A percentile compares a stretch with the other conserved stretches of the same genome.
phyloP scores from a whole-genome alignment of 768 basidiomycete genomes.

The Tubosaeta brunneosetosa region DNA sequence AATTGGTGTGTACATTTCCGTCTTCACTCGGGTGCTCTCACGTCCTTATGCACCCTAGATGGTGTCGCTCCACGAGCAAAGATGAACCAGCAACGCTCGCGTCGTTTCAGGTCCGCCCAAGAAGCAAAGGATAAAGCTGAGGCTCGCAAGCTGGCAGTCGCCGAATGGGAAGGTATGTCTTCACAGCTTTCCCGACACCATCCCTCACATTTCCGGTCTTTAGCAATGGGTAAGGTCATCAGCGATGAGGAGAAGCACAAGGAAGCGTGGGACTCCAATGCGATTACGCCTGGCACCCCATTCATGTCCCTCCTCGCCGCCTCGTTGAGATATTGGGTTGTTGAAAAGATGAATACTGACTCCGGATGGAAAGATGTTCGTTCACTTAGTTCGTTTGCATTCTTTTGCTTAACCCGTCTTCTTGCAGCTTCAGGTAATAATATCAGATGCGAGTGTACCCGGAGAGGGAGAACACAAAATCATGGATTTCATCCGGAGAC shows the following conservation, averaged over 20 bases:
- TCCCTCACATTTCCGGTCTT: neutral
- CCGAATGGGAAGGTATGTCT: constrained; percentile 75
- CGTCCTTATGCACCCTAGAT: constrained; percentile 44
- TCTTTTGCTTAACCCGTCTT: neutral
- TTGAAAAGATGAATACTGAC: constrained; percentile 90
- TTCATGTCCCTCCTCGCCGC: constrained; percentile 92
- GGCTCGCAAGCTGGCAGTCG: constrained; percentile 75
- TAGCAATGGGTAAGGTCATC: constrained; percentile 90
- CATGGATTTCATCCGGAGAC: constrained; percentile 95
- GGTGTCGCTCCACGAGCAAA: constrained; percentile 98
- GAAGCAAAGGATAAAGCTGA: constrained; percentile 94
- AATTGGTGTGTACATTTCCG: constrained; percentile 61
- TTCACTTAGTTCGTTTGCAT: neutral
- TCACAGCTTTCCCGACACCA: neutral
- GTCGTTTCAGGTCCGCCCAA: constrained; percentile 92
- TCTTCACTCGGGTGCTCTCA: neutral
- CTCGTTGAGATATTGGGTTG: constrained; percentile 94
- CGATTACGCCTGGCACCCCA: constrained; percentile 97
- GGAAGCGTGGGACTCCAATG: constrained; percentile 95
- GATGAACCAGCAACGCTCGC: constrained; percentile 99
- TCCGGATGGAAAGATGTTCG: constrained; percentile 91
- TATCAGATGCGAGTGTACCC: constrained; percentile 95
- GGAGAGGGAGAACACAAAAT: constrained; percentile 99
- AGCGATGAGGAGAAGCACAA: constrained; percentile 80
- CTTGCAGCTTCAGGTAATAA: constrained; percentile 82